phyloP scores from a whole-genome alignment of 2,329 filamentous ascomycete species.

The Diaporthe helianthi region DNA sequence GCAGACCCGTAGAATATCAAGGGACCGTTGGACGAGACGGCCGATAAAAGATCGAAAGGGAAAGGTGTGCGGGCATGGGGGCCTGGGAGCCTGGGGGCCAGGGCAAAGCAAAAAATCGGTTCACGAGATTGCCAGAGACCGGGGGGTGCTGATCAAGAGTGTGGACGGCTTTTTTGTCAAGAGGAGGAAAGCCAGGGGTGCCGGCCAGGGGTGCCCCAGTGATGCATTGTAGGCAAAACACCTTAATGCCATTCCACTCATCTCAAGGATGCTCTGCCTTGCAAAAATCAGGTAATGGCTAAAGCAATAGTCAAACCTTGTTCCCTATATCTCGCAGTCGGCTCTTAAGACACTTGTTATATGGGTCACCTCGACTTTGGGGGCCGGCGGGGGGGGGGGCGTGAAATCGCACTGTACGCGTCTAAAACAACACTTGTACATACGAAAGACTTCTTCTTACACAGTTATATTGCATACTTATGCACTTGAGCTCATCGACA shows the following conservation, averaged over 20 bases:
- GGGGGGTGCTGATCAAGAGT: constrained; percentile 34
- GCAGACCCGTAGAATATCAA: constrained; percentile 53
- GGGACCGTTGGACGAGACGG: constrained; percentile 55
- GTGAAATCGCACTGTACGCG: constrained; percentile 21
- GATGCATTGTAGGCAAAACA: constrained; percentile 28
- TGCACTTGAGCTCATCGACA: constrained; percentile 13
- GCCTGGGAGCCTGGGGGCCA: constrained; percentile 41
- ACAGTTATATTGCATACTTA: constrained; percentile 30
- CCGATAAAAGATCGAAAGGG: constrained; percentile 48
- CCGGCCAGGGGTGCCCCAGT: constrained; percentile 29
- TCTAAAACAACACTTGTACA: constrained; percentile 15
- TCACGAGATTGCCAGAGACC: constrained; percentile 55
- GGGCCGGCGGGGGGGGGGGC: too few relatives aligned
- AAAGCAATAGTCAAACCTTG: constrained; percentile 28
- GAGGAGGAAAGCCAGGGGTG: constrained; percentile 31
- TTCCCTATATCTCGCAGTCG: constrained; percentile 17
- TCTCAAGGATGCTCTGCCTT: constrained; percentile 26
- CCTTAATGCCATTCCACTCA: constrained; percentile 25
- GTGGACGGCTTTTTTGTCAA: constrained; percentile 33
- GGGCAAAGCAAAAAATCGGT: constrained; percentile 49
- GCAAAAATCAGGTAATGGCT: constrained; percentile 23
- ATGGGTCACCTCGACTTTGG: constrained; percentile 8
- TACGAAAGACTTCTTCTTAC: constrained; percentile 27
- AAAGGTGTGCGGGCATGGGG: constrained; percentile 48
- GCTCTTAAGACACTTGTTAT: constrained; percentile 18